phyloP scores from a whole-genome alignment of 169 alveolate genomes.

The Eimeria tenella region DNA sequence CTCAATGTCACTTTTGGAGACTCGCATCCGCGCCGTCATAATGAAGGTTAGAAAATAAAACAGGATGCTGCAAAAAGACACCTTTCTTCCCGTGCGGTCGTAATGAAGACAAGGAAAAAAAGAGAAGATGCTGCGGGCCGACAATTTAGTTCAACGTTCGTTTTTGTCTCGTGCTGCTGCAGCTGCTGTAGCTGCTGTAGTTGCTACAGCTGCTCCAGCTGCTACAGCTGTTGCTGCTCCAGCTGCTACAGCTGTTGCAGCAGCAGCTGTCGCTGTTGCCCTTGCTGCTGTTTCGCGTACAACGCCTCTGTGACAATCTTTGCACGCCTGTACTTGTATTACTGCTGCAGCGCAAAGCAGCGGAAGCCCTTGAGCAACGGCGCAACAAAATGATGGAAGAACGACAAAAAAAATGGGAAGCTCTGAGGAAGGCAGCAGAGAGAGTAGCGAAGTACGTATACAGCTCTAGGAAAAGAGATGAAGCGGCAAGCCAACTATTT shows the following conservation, averaged over 20 bases:
- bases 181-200: background rate
- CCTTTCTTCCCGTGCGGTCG: no score
- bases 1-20: conserved; percentile 1
- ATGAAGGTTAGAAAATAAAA: background rate
- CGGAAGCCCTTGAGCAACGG: background rate
- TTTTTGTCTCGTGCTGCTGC: background rate
- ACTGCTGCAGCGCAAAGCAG: conserved; percentile 4
- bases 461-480: background rate
- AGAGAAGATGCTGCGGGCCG: background rate
- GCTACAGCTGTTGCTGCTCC: background rate
- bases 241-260: background rate
- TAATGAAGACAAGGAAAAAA: background rate
- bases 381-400: background rate
- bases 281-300: background rate
- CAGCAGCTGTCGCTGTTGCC: background rate
- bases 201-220: background rate
- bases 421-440: background rate
- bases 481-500: background rate
- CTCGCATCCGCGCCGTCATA: background rate
- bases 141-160: no score
- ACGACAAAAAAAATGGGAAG: background rate
- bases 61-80: background rate
- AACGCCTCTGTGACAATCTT: background rate
- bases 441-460: background rate
- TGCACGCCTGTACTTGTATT: background rate